Percentiles rank a stretch among this genome's conserved stretches.
phyloP scores from a whole-genome alignment of 768 basidiomycete species.

The Amanita phalloides region DNA sequence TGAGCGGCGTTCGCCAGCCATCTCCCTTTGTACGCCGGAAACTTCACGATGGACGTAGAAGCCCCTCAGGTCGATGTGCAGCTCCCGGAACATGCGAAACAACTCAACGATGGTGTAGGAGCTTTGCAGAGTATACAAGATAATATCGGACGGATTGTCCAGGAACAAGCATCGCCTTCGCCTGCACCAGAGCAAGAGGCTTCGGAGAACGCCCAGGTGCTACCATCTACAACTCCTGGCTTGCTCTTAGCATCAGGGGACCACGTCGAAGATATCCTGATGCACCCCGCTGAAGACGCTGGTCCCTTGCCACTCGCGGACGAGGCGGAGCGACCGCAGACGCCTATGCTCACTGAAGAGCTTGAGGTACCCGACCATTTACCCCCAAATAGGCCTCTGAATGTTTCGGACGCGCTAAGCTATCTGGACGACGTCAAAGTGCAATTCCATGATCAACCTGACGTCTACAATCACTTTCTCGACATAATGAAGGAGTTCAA shows the following conservation, averaged over 20 bases:
- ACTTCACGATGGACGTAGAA: neutral
- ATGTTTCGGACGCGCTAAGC: constrained; percentile 87
- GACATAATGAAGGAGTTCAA: constrained; percentile 99
- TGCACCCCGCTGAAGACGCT: neutral
- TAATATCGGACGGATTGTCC: neutral
- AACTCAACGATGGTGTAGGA: neutral
- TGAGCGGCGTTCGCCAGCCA: too few species aligned
- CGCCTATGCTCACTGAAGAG: neutral
- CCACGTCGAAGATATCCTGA: neutral
- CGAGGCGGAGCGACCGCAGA: neutral
- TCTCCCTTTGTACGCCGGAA: too few species aligned
- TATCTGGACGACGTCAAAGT: constrained; percentile 91
- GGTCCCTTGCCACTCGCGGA: neutral
- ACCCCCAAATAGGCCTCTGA: constrained; percentile 51
- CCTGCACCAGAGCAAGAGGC: neutral
- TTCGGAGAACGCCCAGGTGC: neutral
- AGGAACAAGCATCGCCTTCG: neutral
- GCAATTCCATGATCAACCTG: constrained; percentile 87
- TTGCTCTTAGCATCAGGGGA: neutral
- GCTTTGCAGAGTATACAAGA: neutral
- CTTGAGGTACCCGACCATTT: neutral
- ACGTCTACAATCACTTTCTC: constrained; percentile 89
- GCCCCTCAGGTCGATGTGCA: neutral
- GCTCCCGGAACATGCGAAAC: neutral
- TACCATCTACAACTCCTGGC: neutral